Conservation (phyloP, 129 eudicot species). For the Oenanthe sinensis region DNA sequence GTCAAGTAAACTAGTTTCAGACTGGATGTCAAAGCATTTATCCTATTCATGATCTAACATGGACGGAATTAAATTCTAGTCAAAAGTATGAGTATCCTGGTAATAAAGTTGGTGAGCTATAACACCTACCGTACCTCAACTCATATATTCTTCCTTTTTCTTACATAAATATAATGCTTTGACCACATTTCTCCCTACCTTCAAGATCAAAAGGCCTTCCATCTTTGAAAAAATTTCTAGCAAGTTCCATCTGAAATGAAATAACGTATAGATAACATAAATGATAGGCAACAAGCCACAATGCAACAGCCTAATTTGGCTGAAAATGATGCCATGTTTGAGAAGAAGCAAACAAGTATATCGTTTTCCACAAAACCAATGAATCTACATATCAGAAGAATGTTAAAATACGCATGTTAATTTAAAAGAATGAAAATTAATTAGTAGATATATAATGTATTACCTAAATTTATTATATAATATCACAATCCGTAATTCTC, state of each 20-base stretch:
- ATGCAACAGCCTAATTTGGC: background rate
- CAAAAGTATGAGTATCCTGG: background rate
- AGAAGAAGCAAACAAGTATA: background rate
- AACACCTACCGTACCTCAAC: background rate
- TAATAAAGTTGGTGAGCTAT: background rate
- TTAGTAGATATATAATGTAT: too few relatives aligned
- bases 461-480: too few relatives aligned
- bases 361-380: background rate
- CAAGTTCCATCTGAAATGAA: constrained; percentile 57
- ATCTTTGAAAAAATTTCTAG: constrained; percentile 69
- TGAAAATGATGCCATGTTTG: background rate
- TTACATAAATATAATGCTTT: background rate
- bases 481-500: too few relatives aligned
- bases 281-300: background rate
- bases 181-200: constrained; percentile 33
- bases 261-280: background rate
- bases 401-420: too few relatives aligned
- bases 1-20: background rate
- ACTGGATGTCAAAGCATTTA: background rate
- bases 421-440: too few relatives aligned
- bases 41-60: background rate
- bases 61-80: background rate
- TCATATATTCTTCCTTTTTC: background rate
- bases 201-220: constrained; percentile 76
- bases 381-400: background rate